Base-by-base conservation (phyloP, 805 yeast genomes). In the Candida railenensis region DNA sequence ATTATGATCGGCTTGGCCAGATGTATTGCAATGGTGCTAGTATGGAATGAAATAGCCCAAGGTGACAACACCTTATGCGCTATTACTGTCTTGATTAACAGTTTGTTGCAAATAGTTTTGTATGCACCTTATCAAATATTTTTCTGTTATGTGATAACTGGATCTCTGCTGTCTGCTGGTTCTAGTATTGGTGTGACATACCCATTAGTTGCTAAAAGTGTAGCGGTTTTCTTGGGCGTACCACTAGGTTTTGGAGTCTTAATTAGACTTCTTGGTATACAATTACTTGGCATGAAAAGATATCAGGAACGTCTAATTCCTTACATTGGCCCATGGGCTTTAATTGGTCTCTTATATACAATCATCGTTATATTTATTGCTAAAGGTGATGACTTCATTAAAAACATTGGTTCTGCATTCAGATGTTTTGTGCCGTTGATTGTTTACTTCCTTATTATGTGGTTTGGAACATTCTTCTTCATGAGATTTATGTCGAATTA, bases 1-100 rank as follows among this genome's bases (percentile, higher is more conserved):
- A 77, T 81, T 25, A 72, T 81, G 76, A 77, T 81, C 40, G 85
- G 85, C 1, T 47, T 77, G 32, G 85, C 83, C 4, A 61, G 85
- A 48, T 80, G 85, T 55, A 79, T 80, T 51, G 85, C 85, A 19
- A 80, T 81, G 85, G 85, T 80, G 1, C 60, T 81, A 43, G 57
- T 80, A 22, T 80, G 85, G 85, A 80, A 76, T 54, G 72, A 76
- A 25, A 63, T 81, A 15, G 80, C 83, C 2, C 71, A 62, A 5
- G 85, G 85, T 4, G 81, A 79, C 54, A 60, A 62, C 40, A 68
- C 67, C 36, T 57, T 77, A 37, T 80, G 85, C 59, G 81, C 80
- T 2, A 53, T 77, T 5, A 53, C 80, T n/a, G 83, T 81, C 2
- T 61, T 77, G 4, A 56, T 77, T 38, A 80, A 80, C 59, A 73